Evolutionary conservation across 1,284 basidiomycete genomes (phyloP).

Genomic region (Malassezia caprae): DNA sequence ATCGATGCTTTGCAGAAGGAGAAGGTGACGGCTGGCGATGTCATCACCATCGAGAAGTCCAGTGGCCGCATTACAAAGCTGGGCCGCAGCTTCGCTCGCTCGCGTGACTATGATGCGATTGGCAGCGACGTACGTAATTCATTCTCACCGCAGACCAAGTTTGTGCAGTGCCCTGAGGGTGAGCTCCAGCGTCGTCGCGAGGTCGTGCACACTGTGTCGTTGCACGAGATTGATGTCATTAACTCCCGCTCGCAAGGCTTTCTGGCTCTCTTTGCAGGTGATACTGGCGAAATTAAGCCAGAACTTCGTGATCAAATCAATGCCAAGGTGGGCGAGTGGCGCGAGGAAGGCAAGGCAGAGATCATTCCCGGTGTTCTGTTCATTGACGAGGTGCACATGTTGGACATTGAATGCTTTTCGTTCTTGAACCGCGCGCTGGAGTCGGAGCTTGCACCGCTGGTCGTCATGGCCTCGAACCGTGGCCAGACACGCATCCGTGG

Average conservation of each 20-base stretch:
- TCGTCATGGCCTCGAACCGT: slow-evolving; percentile 96
- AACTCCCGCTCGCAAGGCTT: slow-evolving; percentile 90
- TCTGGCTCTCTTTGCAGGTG: slow-evolving; percentile 58
- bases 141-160: slow-evolving; percentile 64
- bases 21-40: slow-evolving; percentile 90
- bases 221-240: slow-evolving; percentile 99
- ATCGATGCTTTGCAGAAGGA: slow-evolving; percentile 93
- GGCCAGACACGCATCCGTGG: slow-evolving; percentile 90
- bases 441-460: slow-evolving; percentile 80
- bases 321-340: slow-evolving; percentile 90
- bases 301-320: slow-evolving; percentile 94
- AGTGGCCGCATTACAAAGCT: slow-evolving; percentile 92
- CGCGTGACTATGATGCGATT: slow-evolving; percentile 97
- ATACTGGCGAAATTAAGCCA: slow-evolving; percentile 97
- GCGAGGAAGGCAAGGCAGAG: slow-evolving; percentile 96
- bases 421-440: slow-evolving; percentile 94
- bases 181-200: slow-evolving; percentile 95
- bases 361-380: slow-evolving; percentile 73
- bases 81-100: slow-evolving; percentile 85
- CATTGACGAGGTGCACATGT: slow-evolving; percentile 64
- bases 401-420: slow-evolving; percentile 98
- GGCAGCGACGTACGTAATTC: slow-evolving; percentile 63
- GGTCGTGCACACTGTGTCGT: slow-evolving; percentile 88
- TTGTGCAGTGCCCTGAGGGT: slow-evolving; percentile 93
- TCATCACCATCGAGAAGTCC: slow-evolving; percentile 92